Conservation (phyloP, 371 early-diverging fungal genomes). For the Sporodiniella umbellata region DNA sequence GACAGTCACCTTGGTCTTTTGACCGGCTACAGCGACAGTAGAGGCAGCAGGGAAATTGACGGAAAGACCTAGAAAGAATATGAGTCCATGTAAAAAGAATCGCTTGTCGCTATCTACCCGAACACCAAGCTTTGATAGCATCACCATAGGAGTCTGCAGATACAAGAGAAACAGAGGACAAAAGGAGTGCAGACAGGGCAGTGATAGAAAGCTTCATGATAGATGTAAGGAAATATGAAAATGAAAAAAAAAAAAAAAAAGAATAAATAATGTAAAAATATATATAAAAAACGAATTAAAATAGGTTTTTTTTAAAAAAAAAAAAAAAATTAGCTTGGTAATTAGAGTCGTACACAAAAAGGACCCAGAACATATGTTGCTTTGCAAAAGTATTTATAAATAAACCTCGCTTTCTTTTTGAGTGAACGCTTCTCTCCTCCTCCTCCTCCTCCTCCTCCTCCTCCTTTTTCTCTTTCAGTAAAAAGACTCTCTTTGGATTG, state of each 20-base stretch:
- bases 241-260: conserved; percentile 1
- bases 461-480: too few species aligned
- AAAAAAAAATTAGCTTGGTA: neutral
- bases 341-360: neutral
- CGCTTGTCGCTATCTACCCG: conserved; percentile 32
- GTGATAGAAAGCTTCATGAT: conserved; percentile 48
- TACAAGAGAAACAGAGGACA: conserved; percentile 27
- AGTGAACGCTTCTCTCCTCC: too few species aligned
- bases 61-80: conserved; percentile 25
- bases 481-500: too few species aligned
- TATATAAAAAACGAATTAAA: neutral
- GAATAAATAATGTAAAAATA: too few species aligned
- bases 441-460: too few species aligned
- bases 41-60: conserved; percentile 20
- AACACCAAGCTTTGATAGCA: conserved; percentile 43
- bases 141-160: conserved; percentile 41
- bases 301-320: neutral
- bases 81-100: too few species aligned
- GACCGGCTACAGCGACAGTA: conserved; percentile 31
- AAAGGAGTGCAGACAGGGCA: conserved; percentile 35
- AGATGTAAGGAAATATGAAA: neutral
- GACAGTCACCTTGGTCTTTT: conserved; percentile 28
- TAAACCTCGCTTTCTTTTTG: too few species aligned
- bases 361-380: neutral
- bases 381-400: neutral